A percentile compares a stretch with the other conserved stretches of the same genome.
Evolutionary conservation across 441 rosid species (phyloP).

Genomic region (Biscutella auriculata): DNA sequence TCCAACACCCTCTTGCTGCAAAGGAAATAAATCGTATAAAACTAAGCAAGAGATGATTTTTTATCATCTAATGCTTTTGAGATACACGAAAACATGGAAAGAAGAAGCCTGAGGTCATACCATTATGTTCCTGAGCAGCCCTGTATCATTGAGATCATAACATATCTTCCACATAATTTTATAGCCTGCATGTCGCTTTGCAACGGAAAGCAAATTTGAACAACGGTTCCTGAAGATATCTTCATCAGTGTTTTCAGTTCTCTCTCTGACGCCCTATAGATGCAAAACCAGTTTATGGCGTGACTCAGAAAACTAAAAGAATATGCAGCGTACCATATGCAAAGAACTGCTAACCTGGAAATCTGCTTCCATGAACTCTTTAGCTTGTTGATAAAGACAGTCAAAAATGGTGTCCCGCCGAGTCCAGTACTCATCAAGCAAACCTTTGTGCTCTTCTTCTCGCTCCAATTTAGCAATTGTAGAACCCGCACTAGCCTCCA

Average conservation of each 20-base stretch:
- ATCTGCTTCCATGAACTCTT: slow-evolving; percentile 33
- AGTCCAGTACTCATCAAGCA: slow-evolving; percentile 67
- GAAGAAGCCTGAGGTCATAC: slow-evolving; percentile 30
- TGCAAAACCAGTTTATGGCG: slow-evolving; percentile 7
- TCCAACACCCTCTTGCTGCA: slow-evolving; percentile 82
- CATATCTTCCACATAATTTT: slow-evolving; percentile 76
- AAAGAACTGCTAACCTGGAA: slow-evolving; percentile 38
- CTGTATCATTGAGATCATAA: slow-evolving; percentile 75
- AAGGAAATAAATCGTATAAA: background rate
- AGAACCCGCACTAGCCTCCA: slow-evolving; percentile 62
- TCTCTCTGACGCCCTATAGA: slow-evolving; percentile 40
- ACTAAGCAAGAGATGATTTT: background rate
- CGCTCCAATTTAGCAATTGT: slow-evolving; percentile 59
- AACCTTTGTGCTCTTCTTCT: slow-evolving; percentile 61
- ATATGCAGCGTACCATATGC: background rate
- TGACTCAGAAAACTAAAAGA: background rate
- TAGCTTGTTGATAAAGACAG: slow-evolving; percentile 58
- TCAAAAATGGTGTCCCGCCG: slow-evolving; percentile 65
- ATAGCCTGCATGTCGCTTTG: slow-evolving; percentile 79
- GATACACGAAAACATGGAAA: background rate
- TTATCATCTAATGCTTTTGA: background rate
- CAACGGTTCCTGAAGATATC: slow-evolving; percentile 52
- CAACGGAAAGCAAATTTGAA: slow-evolving; percentile 52
- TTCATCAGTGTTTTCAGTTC: slow-evolving; percentile 28
- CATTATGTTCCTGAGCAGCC: slow-evolving; percentile 67